These are phyloP conservation scores for Calvatia gigantea DNA, from an alignment of 768 basidiomycete species.

Conservation along the genomic window DNA sequence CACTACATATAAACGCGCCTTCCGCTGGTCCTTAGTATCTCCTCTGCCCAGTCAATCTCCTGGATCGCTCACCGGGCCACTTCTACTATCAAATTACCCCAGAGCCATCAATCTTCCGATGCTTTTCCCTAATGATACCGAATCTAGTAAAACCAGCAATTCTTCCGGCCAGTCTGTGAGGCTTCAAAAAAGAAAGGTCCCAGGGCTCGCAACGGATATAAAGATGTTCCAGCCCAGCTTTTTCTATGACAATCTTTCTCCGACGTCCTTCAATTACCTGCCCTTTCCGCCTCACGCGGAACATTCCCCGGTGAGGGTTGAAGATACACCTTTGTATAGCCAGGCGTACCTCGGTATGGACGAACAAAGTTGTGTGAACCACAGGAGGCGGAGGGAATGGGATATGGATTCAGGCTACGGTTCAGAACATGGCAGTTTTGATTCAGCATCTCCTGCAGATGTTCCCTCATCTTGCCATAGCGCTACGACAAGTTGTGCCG, in stretches of 20 bases:
- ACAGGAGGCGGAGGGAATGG: not conserved
- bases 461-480: not conserved
- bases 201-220: constrained; percentile 6
- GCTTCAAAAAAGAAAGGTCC: constrained; percentile 2
- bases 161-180: not conserved
- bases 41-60: not conserved
- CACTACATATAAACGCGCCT: not conserved
- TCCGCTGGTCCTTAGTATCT: not conserved
- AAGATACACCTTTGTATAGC: not conserved
- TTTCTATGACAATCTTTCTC: no score
- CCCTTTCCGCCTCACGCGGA: not conserved
- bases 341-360: not conserved
- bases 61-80: not conserved
- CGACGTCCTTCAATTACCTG: not conserved
- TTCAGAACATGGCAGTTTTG: not conserved
- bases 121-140: constrained; percentile 1
- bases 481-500: not conserved
- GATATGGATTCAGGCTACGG: not conserved
- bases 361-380: not conserved
- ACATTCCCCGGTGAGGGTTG: not conserved
- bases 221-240: not conserved
- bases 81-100: not conserved
- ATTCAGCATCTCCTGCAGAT: not conserved
- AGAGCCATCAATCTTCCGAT: not conserved
- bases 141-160: not conserved